Conservation (phyloP, 2,329 filamentous ascomycete genomes). For the Trichophyton rubrum region DNA sequence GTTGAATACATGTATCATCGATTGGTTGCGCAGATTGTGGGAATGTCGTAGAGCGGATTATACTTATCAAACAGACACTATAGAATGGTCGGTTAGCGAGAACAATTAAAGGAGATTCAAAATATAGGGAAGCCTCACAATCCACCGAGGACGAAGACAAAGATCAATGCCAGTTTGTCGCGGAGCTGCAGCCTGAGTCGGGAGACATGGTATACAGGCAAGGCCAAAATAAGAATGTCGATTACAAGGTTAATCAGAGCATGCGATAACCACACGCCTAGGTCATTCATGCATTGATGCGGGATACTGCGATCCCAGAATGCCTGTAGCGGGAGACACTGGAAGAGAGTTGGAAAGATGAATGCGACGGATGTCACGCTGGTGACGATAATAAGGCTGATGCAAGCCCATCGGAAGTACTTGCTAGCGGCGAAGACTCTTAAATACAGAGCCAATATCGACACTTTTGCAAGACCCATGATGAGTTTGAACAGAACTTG, state of each 20-base stretch:
- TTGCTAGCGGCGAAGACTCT: constrained; percentile 9
- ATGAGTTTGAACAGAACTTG: constrained; percentile 10
- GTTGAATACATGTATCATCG: constrained; percentile 10
- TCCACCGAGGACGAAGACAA: constrained; percentile 11
- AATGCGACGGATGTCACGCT: constrained; percentile 7
- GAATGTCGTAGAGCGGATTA: constrained; percentile 24
- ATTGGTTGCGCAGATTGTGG: not conserved
- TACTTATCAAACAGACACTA: constrained; percentile 31
- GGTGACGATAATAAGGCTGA: constrained; percentile 7
- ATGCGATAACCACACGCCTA: constrained; percentile 6
- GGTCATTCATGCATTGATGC: constrained; percentile 8
- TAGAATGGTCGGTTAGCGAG: not conserved
- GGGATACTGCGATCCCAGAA: constrained; percentile 11
- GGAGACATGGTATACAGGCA: constrained; percentile 9
- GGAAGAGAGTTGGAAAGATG: constrained; percentile 9
- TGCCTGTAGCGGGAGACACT: constrained; percentile 9
- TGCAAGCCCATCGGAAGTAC: constrained; percentile 10
- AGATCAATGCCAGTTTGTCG: constrained; percentile 11
- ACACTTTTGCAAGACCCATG: constrained; percentile 8
- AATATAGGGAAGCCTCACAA: constrained; percentile 7
- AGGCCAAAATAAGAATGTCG: constrained; percentile 9
- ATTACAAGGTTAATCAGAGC: constrained; percentile 11
- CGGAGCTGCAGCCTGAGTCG: constrained; percentile 7
- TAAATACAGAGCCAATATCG: constrained; percentile 12
- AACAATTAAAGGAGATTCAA: not conserved